phyloP scores from a whole-genome alignment of 2,329 filamentous ascomycete genomes.

The Fusarium sacchari region DNA sequence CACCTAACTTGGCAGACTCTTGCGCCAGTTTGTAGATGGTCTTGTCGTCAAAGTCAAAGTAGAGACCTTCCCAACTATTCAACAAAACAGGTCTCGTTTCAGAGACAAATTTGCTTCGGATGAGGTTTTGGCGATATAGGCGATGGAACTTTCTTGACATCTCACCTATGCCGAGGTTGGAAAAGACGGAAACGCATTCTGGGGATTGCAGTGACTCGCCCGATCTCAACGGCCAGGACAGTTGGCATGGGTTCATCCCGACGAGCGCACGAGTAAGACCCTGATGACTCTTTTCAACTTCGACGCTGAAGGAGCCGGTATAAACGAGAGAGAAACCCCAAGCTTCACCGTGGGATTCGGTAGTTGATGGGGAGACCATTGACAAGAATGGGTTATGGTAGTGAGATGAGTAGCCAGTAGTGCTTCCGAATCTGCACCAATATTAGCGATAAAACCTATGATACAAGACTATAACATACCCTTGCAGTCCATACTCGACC shows the following conservation, averaged over 20 bases:
- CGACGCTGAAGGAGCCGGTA: conserved; percentile 69
- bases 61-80: conserved; percentile 74
- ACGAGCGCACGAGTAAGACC: conserved; percentile 69
- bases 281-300: conserved; percentile 71
- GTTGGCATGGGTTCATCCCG: conserved; percentile 69
- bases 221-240: conserved; percentile 66
- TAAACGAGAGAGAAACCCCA: conserved; percentile 74
- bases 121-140: conserved; percentile 69
- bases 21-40: conserved; percentile 65
- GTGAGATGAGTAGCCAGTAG: conserved; percentile 70
- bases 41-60: conserved; percentile 66
- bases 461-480: conserved; percentile 48
- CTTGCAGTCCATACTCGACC: conserved; percentile 65
- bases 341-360: conserved; percentile 68
- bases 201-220: conserved; percentile 69
- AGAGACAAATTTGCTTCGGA: conserved; percentile 64
- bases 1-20: conserved; percentile 66
- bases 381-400: conserved; percentile 73
- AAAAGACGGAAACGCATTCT: conserved; percentile 71
- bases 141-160: conserved; percentile 72
- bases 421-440: conserved; percentile 64
- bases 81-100: conserved; percentile 65
- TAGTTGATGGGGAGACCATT: conserved; percentile 64
- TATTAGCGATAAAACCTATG: not conserved
- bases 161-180: conserved; percentile 65